phyloP scores from a whole-genome alignment of 1,139 yeast genomes.

The Ogataea hybrid region DNA sequence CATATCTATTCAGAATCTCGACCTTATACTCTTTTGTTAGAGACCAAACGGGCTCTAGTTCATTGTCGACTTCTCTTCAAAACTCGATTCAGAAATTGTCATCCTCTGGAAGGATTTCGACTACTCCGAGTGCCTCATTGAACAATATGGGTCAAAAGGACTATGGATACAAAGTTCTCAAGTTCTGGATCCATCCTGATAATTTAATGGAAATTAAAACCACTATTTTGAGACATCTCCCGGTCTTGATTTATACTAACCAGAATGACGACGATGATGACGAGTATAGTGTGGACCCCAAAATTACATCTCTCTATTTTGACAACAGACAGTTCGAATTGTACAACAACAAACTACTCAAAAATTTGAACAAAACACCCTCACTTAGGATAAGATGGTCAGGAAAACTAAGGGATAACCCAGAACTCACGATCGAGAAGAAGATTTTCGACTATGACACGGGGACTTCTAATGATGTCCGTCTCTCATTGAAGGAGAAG shows the following conservation, averaged over 20 bases:
- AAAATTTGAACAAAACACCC: conserved; percentile 65
- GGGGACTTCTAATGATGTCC: conserved; percentile 52
- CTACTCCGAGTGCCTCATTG: conserved; percentile 33
- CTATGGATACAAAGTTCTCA: conserved; percentile 67
- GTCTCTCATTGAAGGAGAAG: conserved; percentile 75
- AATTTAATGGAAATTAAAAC: conserved; percentile 97
- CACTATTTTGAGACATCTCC: conserved; percentile 86
- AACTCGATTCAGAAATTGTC: conserved; percentile 31
- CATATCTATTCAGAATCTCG: conserved; percentile 80
- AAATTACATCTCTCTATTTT: conserved; percentile 82
- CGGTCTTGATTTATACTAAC: conserved; percentile 76
- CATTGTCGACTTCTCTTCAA: conserved; percentile 32
- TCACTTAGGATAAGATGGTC: conserved; percentile 90
- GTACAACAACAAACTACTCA: conserved; percentile 79
- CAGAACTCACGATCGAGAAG: conserved; percentile 78
- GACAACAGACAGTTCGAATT: conserved; percentile 82
- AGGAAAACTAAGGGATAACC: conserved; percentile 73
- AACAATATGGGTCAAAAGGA: conserved; percentile 33
- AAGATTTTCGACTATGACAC: conserved; percentile 62
- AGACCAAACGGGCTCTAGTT: conserved; percentile 48
- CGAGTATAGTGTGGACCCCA: conserved; percentile 61
- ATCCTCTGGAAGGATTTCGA: conserved; percentile 32
- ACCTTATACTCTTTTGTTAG: conserved; percentile 77
- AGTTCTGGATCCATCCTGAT: conserved; percentile 96
- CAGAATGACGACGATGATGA: conserved; percentile 37